Base-by-base conservation (phyloP, 148 eudicot genomes). In the Oxyria digyna region DNA sequence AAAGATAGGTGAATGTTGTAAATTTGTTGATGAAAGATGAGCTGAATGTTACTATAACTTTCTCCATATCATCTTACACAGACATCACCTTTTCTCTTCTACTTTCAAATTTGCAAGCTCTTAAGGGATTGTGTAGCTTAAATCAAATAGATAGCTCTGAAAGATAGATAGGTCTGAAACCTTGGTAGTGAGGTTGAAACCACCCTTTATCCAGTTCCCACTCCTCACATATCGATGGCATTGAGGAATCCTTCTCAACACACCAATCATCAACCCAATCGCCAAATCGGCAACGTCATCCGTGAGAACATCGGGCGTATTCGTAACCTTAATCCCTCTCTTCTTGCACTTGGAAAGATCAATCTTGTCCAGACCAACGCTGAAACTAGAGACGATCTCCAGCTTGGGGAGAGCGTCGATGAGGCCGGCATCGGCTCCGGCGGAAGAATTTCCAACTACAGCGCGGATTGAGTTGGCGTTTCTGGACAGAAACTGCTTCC, bases 201-300 rank as follows among this genome's bases (percentile, higher is more conserved):
- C 75, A 20, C 77, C 72, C 33, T 65, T 64, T 45, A 42, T 81
- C 91, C 95, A 88, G 59, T 12, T 32, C 43, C 85, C 82, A 81
- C 31, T 54, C 27, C 76, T 79, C 3, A 88, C 74, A 81, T 77
- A 86, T 62, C 73, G 59, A 77, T 88, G 77, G 74, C 69, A 78
- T 18, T 21, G 80, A 66, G 84, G 81, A 79, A 84, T 67, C 75
- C 67, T 78, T 76, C 91, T 72, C 46, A 86, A 68, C 7, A 81
- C 79, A 10, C 83, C 76, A 69, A 86, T 62, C 12, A 71, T 42
- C 78, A 89, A 67, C 3, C 79, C 48, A 38, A 38, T 73, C 1
- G 78, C 89, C 11, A 77, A 42, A 69, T 89, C 96, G 40, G 96
- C 89, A 49, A 87, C 91, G 70, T 87, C 89, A 59, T 87, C 85